Evolutionary conservation across 768 basidiomycete genomes (phyloP).

Genomic region (Podaxis sp.): DNA sequence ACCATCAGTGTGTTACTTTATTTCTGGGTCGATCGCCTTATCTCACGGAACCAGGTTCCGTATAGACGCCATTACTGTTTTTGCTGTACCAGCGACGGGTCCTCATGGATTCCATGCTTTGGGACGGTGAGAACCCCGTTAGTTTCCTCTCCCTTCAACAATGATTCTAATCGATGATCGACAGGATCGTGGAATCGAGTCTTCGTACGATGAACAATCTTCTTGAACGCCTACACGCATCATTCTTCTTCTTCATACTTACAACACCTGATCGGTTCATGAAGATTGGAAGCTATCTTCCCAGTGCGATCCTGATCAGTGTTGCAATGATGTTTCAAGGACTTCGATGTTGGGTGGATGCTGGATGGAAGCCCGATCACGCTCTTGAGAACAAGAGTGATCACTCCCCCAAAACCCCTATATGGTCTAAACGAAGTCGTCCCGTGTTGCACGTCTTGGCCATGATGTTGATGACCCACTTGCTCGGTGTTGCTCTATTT

Average conservation of each 20-base stretch:
- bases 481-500: slow-evolving; percentile 54
- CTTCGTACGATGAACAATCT: slow-evolving; percentile 92
- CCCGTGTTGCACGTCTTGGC: slow-evolving; percentile 53
- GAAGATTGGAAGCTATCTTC: slow-evolving; percentile 89
- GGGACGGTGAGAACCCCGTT: slow-evolving; percentile 60
- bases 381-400: slow-evolving; percentile 20
- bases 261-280: slow-evolving; percentile 65
- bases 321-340: slow-evolving; percentile 86
- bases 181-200: slow-evolving; percentile 81
- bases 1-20: slow-evolving; percentile 64
- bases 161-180: slow-evolving; percentile 9
- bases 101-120: slow-evolving; percentile 96
- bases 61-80: slow-evolving; percentile 92
- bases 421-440: slow-evolving; percentile 49
- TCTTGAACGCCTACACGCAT: slow-evolving; percentile 93
- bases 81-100: slow-evolving; percentile 81
- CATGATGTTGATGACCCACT: slow-evolving; percentile 59
- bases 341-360: slow-evolving; percentile 67
- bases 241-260: slow-evolving; percentile 94
- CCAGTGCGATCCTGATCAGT: slow-evolving; percentile 82
- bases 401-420: slow-evolving; percentile 8
- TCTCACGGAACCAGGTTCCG: slow-evolving; percentile 60
- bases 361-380: slow-evolving; percentile 48
- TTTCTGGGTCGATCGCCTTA: slow-evolving; percentile 2
- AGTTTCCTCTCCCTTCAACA: not conserved